Conservation (phyloP, 257 asterid species). For the Petunia axillaris region DNA sequence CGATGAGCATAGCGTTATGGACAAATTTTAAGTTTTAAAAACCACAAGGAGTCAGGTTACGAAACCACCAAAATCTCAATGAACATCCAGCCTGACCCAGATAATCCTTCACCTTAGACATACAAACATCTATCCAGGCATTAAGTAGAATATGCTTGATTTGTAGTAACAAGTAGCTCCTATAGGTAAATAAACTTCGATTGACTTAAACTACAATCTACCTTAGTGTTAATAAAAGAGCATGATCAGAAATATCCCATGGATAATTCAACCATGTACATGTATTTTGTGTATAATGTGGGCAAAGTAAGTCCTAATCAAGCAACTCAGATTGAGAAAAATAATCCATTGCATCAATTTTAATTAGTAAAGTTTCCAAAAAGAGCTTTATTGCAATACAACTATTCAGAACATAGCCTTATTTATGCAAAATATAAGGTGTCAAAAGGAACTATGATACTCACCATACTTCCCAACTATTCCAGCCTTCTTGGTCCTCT, state of each 20-base stretch:
- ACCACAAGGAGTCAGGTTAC: background rate
- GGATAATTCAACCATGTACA: background rate
- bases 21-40: background rate
- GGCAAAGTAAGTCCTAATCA: background rate
- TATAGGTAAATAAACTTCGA: background rate
- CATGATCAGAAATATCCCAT: background rate
- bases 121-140: background rate
- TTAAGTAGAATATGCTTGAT: background rate
- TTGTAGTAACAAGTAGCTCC: background rate
- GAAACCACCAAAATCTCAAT: background rate
- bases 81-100: background rate
- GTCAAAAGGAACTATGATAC: background rate
- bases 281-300: background rate
- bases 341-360: background rate
- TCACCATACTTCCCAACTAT: conserved; percentile 21
- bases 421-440: background rate
- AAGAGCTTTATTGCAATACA: background rate
- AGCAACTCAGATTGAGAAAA: background rate
- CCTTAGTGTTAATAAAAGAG: background rate
- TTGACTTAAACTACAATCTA: background rate
- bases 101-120: background rate
- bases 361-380: background rate
- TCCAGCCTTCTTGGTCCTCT: conserved; percentile 29
- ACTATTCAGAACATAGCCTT: background rate
- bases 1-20: background rate